Evolutionary conservation across 2,329 filamentous ascomycete species (phyloP).

Genomic region (Calonectria pteridis): DNA sequence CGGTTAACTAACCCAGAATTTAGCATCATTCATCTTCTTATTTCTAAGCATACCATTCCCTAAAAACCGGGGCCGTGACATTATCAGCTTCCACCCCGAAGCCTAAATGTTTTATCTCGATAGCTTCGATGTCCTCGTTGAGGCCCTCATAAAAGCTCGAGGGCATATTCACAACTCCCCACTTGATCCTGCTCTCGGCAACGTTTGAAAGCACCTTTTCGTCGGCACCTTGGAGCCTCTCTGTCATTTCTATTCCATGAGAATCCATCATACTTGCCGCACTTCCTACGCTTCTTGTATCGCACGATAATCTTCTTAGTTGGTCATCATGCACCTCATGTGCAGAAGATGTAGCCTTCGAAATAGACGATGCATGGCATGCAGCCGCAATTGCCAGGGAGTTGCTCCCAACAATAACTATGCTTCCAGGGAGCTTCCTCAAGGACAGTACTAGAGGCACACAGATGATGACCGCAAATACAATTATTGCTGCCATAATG

Average conservation of each 20-base stretch:
- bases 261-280: neutral
- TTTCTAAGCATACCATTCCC: conserved; percentile 7
- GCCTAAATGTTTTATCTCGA: neutral
- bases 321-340: neutral
- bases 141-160: neutral
- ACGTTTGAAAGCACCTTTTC: neutral
- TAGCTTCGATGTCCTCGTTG: neutral
- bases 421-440: neutral
- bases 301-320: neutral
- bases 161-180: conserved; percentile 5
- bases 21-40: neutral
- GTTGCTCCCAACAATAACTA: conserved; percentile 5
- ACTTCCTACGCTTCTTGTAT: neutral
- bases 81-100: neutral
- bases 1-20: neutral
- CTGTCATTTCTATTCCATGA: neutral
- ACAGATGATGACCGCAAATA: neutral
- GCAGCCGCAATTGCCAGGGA: conserved; percentile 8
- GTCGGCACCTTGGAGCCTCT: neutral
- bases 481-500: neutral
- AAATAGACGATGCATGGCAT: neutral
- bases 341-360: neutral
- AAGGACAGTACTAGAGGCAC: neutral
- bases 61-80: neutral
- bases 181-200: conserved; percentile 1